phyloP scores from a whole-genome alignment of 257 asterid species.

The Dorcoceras hygrometricum region DNA sequence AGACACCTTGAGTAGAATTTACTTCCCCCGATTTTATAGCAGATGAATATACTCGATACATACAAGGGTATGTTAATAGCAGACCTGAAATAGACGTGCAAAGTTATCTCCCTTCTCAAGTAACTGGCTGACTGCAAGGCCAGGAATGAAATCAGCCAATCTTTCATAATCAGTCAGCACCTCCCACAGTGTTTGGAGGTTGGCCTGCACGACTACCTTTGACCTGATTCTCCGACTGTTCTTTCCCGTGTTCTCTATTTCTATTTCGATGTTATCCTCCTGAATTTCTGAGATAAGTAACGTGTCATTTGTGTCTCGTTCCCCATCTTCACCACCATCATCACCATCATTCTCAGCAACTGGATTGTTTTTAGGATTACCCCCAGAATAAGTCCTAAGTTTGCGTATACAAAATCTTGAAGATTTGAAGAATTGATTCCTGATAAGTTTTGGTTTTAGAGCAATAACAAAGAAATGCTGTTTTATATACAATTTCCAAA shows the following conservation, averaged over 20 bases:
- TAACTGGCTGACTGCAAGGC: slow-evolving; percentile 75
- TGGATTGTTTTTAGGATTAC: slow-evolving; percentile 24
- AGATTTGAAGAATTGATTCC: not conserved
- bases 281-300: slow-evolving; percentile 30
- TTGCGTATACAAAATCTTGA: not conserved
- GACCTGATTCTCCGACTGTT: slow-evolving; percentile 62
- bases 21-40: not conserved
- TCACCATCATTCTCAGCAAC: slow-evolving; percentile 27
- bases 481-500: not conserved
- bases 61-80: slow-evolving; percentile 7
- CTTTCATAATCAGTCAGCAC: slow-evolving; percentile 77
- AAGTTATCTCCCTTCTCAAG: slow-evolving; percentile 60
- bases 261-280: slow-evolving; percentile 39
- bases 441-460: not conserved
- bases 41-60: not conserved
- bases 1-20: not conserved
- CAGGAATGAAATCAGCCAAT: slow-evolving; percentile 79
- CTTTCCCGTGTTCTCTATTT: slow-evolving; percentile 54
- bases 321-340: slow-evolving; percentile 13
- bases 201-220: slow-evolving; percentile 54
- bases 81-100: slow-evolving; percentile 80
- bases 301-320: slow-evolving; percentile 28
- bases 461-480: not conserved
- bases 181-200: slow-evolving; percentile 60
- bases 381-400: not conserved